phyloP scores from a whole-genome alignment of 2,329 filamentous ascomycete genomes.

The Verticillium zaregamsianum region DNA sequence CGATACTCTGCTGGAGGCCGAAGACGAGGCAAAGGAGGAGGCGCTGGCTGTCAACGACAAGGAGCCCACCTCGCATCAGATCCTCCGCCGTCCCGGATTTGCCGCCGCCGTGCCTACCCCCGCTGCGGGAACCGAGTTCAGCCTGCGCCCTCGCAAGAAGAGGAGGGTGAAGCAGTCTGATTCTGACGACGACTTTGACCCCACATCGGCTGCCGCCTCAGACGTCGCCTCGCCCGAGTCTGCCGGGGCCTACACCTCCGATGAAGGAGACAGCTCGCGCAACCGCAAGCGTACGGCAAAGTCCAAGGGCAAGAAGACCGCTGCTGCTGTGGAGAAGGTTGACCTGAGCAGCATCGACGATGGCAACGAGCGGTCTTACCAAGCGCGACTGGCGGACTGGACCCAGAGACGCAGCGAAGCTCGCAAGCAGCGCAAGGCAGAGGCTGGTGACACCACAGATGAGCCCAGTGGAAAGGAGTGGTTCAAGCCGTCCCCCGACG shows the following conservation, averaged over 20 bases:
- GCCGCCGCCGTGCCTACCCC: slow-evolving; percentile 39
- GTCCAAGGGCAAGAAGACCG: slow-evolving; percentile 33
- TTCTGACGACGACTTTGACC: slow-evolving; percentile 44
- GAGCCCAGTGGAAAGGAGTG: slow-evolving; percentile 59
- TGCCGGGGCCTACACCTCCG: slow-evolving; percentile 27
- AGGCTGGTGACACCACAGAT: slow-evolving; percentile 31
- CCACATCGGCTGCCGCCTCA: slow-evolving; percentile 18
- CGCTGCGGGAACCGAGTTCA: slow-evolving; percentile 47
- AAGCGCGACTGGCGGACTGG: slow-evolving; percentile 72
- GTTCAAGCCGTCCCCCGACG: slow-evolving; percentile 80
- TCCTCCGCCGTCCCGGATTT: slow-evolving; percentile 71
- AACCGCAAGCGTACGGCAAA: slow-evolving; percentile 38
- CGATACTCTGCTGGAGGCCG: slow-evolving; percentile 75
- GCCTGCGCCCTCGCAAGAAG: slow-evolving; percentile 55
- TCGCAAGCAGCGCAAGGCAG: slow-evolving; percentile 28
- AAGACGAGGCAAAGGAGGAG: slow-evolving; percentile 61
- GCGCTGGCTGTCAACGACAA: slow-evolving; percentile 29
- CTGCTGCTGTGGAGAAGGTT: slow-evolving; percentile 33
- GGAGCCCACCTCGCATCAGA: slow-evolving; percentile 63
- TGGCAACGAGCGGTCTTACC: slow-evolving; percentile 80
- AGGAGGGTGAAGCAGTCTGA: slow-evolving; percentile 27
- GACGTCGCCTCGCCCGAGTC: slow-evolving; percentile 24
- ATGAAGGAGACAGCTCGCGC: slow-evolving; percentile 34
- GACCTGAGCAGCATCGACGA: slow-evolving; percentile 70
- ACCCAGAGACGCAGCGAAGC: slow-evolving; percentile 45